Conservation (phyloP, 2,329 filamentous ascomycete species). For the Fusarium secorum region DNA sequence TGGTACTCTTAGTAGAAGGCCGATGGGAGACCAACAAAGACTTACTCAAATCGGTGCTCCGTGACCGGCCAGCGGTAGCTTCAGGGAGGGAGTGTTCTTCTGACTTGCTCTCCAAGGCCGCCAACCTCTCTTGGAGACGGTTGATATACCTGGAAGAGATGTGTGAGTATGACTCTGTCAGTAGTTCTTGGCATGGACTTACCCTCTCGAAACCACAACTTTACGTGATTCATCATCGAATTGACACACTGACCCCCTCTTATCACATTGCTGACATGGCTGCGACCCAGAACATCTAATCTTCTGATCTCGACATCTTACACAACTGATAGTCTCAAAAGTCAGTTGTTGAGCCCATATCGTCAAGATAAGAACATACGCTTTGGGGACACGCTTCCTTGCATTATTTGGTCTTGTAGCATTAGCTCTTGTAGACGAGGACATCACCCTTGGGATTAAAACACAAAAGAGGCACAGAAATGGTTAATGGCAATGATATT, state of each 20-base stretch:
- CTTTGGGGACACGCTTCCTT: constrained; percentile 29
- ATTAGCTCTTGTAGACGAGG: constrained; percentile 6
- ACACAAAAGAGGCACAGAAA: neutral
- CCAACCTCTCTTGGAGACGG: constrained; percentile 21
- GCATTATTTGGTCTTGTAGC: constrained; percentile 12
- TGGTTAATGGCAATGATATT: neutral
- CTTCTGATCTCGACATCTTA: constrained; percentile 34
- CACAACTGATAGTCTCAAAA: constrained; percentile 4
- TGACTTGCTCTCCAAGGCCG: constrained; percentile 3
- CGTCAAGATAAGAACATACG: constrained; percentile 5
- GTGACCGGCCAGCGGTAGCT: neutral
- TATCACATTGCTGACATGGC: constrained; percentile 28
- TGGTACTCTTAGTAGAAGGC: neutral
- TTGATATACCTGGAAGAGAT: constrained; percentile 20
- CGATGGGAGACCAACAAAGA: neutral
- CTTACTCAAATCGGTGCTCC: constrained; percentile 2
- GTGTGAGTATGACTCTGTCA: neutral
- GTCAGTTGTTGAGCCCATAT: neutral
- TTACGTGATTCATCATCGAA: constrained; percentile 30
- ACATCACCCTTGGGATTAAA: neutral
- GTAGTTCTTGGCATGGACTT: neutral
- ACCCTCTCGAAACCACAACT: constrained; percentile 30
- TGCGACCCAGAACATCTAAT: constrained; percentile 28
- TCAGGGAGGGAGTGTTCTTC: neutral
- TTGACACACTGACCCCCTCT: constrained; percentile 11